Base-by-base conservation (phyloP, 1,284 basidiomycete genomes). In the Hypsizygus ulmarius region DNA sequence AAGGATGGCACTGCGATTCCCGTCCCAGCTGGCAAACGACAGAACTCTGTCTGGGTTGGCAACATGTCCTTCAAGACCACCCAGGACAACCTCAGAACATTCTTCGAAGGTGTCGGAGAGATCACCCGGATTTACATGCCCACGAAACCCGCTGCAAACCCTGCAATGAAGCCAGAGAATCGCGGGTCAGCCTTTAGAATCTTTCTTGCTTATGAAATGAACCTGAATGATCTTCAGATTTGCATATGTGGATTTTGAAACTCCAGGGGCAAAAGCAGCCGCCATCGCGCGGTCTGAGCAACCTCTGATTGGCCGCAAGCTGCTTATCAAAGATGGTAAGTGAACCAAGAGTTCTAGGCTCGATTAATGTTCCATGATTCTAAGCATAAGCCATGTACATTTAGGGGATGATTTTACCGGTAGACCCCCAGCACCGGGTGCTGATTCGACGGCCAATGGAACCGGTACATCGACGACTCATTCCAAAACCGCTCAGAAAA, bases 1-100 rank as follows among this genome's bases (percentile, higher is more conserved):
- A 64, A 69, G 41, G 72, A 74, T 49, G 70, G 66, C 9, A 64
- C 63, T 10, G 63, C 62, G 2, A 57, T 59, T 19, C 55, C 57
- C 16, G 53, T 63, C 27, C 51, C 62, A 28, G 42, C 56, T 50
- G 59, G 56, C 1, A 72, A 81, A 65, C 78, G 84, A 34, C 82
- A 91, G 61, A 86, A 93, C 60, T 93, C 90, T 2, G 76, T 99
- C 30, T 99, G 96, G 92, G 84, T 98, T 32, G 96, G 97, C 38
- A 99, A 99, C 67, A 64, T 99, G 62, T 81, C 90, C 14, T 99
- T 91, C 78, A 90, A 90, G 67, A 97, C 95, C 14, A 90, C 86
- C 0, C 69, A 79, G 40, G 84, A 87, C 11, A 72, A 82, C 6
- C 69, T 98, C 25, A 75, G 77, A 39, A 67, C 68, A 14, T 92